Conservation (phyloP, 768 basidiomycete species). For the Mycena floridula region DNA sequence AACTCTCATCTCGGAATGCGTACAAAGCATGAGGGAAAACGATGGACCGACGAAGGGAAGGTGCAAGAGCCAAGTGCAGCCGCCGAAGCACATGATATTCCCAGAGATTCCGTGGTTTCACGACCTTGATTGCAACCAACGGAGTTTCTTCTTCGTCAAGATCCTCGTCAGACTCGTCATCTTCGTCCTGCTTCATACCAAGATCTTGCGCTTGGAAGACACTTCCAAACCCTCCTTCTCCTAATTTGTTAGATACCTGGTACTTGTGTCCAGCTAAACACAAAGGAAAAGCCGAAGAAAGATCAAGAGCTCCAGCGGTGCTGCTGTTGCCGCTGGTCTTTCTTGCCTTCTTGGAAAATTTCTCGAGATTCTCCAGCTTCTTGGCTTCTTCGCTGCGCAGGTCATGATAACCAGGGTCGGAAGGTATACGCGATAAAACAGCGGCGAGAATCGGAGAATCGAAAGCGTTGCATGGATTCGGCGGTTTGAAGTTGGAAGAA, state of each 20-base stretch:
- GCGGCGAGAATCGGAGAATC: slow-evolving; percentile 57
- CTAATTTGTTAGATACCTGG: slow-evolving; percentile 78
- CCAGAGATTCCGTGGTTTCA: slow-evolving; percentile 86
- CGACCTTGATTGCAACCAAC: slow-evolving; percentile 85
- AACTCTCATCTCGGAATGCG: slow-evolving; percentile 84
- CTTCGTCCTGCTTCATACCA: slow-evolving; percentile 32
- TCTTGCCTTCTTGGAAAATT: slow-evolving; percentile 49
- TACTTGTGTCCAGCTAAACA: slow-evolving; percentile 60
- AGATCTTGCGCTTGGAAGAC: slow-evolving; percentile 83
- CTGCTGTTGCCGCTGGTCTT: slow-evolving; percentile 35
- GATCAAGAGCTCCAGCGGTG: slow-evolving; percentile 25
- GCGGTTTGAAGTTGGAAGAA: slow-evolving; percentile 60
- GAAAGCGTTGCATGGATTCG: slow-evolving; percentile 88
- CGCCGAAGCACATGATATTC: slow-evolving; percentile 84
- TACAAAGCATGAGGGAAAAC: slow-evolving; percentile 76
- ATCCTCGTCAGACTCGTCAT: slow-evolving; percentile 49
- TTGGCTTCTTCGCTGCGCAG: slow-evolving; percentile 46
- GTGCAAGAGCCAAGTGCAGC: slow-evolving; percentile 64
- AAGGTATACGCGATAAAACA: slow-evolving; percentile 57
- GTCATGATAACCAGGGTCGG: slow-evolving; percentile 58
- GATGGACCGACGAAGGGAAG: slow-evolving; percentile 56
- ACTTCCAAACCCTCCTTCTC: slow-evolving; percentile 94
- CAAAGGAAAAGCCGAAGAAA: slow-evolving; percentile 43
- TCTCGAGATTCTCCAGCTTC: slow-evolving; percentile 66
- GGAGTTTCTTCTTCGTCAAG: slow-evolving; percentile 48